Base-by-base conservation (phyloP, 306 rosid species). In the Canavalia gladiata region DNA sequence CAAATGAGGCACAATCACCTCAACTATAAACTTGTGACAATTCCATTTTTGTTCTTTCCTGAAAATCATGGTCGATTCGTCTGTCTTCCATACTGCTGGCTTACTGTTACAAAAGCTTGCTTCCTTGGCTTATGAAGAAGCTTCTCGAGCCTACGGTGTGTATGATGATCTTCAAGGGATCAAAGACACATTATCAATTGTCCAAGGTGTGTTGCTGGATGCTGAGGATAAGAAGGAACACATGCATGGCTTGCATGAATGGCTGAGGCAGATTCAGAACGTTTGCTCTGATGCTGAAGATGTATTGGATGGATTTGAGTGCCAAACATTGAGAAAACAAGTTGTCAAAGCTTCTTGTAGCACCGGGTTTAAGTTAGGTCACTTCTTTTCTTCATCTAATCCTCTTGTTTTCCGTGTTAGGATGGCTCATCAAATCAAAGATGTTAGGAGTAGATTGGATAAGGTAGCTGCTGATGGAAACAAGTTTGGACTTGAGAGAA, bases 161-260 rank as follows among this genome's bases (percentile, higher is more conserved):
- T 64, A 76, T 35, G 52, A 76, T 2, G 64, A 76, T 41, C 1
- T 76, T 3, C 51, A 28, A 49, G 52, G 50, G 73, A 9, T 63
- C 31, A 64, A 63, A 50, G 51, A 18, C 29, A 76, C 73, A 13
- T 43, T 76, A 29, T 76, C 31, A 9, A 63, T 63, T 4, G 63
- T 76, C 1, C 63, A 51, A 50, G 64, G 50, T 18, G 51, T 64
- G 30, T 6, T 76, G 2, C 35, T 76, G 5, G 74, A 77, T 64
- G 81, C 81, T 11, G 81, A 77, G 64, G 2, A 77, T 41, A 77
- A 64, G 71, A 63, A 30, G 50, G 50, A 64, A 2, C 74, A 64
- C 0, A 10, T 6, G 7, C 81, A 77, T 37, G 64, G 62, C 5
- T 52, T 50, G 64, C 43, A 54, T 1, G 81, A 63, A 60, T 64